Evolutionary conservation across 345 rosid genomes (phyloP).

Genomic region (Bruguiera sexangula): DNA sequence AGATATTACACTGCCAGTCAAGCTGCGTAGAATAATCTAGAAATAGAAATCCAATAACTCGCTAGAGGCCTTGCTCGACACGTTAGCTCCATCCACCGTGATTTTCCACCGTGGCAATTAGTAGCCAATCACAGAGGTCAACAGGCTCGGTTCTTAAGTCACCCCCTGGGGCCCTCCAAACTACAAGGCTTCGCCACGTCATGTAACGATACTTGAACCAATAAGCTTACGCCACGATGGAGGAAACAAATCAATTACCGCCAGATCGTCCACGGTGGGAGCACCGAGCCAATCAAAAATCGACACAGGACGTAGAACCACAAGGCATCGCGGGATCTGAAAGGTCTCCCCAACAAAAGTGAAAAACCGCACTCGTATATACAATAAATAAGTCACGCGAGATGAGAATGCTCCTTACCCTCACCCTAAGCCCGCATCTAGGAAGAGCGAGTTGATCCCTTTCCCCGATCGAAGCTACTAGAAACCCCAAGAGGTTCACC

Average conservation of each 20-base stretch:
- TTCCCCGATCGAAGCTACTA: conserved; percentile 22
- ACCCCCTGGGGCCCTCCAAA: conserved; percentile 22
- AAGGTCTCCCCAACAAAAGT: conserved; percentile 10
- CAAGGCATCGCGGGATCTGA: not conserved
- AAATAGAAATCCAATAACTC: no score
- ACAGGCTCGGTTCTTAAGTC: conserved; percentile 15
- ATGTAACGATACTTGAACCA: conserved; percentile 18
- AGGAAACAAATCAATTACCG: not conserved
- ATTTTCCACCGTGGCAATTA: conserved; percentile 18
- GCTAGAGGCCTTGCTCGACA: no score
- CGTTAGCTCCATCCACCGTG: not conserved
- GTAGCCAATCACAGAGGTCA: conserved; percentile 15
- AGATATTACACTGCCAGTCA: no score
- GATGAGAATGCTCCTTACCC: not conserved
- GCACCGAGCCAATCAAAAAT: conserved; percentile 12
- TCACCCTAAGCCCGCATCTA: not conserved
- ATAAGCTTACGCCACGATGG: conserved; percentile 40
- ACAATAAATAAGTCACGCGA: not conserved
- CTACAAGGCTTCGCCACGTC: conserved; percentile 47
- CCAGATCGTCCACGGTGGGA: conserved; percentile 46
- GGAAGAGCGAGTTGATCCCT: not conserved
- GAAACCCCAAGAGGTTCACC: conserved; percentile 4
- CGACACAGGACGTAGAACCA: not conserved
- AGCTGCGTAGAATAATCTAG: no score
- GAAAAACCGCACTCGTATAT: no score